Evolutionary conservation across 495 filamentous ascomycete species (phyloP).

Genomic region (Daldinia decipiens): DNA sequence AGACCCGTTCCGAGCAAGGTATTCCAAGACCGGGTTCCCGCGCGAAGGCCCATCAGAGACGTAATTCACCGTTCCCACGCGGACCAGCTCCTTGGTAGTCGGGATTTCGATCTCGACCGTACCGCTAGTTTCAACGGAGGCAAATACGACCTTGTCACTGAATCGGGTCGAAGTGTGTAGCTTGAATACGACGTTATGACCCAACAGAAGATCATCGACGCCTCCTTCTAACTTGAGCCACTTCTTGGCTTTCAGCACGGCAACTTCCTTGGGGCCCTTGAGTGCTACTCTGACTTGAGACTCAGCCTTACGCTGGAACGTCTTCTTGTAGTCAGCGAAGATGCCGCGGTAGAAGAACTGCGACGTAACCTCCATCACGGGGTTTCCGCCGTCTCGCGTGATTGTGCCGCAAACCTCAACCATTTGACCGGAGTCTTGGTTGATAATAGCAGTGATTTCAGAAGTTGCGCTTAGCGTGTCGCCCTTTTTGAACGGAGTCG

Average conservation of each 20-base stretch:
- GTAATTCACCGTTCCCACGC: conserved; percentile 87
- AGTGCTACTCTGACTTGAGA: conserved; percentile 83
- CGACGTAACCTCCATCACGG: conserved; percentile 89
- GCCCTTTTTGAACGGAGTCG: conserved; percentile 82
- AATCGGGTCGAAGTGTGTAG: conserved; percentile 80
- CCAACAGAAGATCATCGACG: conserved; percentile 75
- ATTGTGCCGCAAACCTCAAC: conserved; percentile 91
- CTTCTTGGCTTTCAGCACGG: conserved; percentile 84
- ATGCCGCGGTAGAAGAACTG: conserved; percentile 87
- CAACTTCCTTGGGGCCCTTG: conserved; percentile 79
- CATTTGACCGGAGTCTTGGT: conserved; percentile 91
- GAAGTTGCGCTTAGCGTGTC: conserved; percentile 84
- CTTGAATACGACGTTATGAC: conserved; percentile 86
- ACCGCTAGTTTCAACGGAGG: conserved; percentile 81
- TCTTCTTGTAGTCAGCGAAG: conserved; percentile 86
- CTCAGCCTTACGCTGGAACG: conserved; percentile 88
- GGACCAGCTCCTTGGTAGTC: conserved; percentile 80
- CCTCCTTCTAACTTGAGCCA: conserved; percentile 79
- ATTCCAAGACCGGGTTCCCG: conserved; percentile 88
- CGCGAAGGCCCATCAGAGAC: conserved; percentile 74
- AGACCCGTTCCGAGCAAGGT: conserved; percentile 81
- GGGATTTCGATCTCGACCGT: conserved; percentile 86
- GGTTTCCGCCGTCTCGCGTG: conserved; percentile 69
- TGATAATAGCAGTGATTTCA: conserved; percentile 88
- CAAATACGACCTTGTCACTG: conserved; percentile 85